Evolutionary conservation across 106 monocot genomes (phyloP).

Genomic region (Dactylorhiza incarnata): DNA sequence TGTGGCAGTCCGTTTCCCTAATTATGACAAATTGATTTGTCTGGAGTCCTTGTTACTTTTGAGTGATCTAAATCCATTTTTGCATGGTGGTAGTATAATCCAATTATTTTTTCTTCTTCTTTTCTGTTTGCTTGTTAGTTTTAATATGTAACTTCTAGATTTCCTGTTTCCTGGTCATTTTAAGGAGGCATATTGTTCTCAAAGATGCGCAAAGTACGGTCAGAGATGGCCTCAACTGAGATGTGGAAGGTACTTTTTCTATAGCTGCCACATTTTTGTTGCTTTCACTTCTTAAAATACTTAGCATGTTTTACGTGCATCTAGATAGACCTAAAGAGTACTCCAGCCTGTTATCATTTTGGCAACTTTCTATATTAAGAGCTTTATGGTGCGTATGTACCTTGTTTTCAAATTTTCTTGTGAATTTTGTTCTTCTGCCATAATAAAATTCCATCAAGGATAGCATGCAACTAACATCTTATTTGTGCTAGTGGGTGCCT

Average conservation of each 20-base stretch:
- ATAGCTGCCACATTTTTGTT: neutral
- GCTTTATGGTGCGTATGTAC: neutral
- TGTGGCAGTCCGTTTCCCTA: no score
- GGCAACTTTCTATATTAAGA: neutral
- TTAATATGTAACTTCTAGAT: neutral
- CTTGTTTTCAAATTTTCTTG: neutral
- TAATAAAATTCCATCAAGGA: no score
- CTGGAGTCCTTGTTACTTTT: no score
- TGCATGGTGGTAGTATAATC: neutral
- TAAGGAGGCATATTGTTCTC: conserved; percentile 61
- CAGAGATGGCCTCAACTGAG: conserved; percentile 83
- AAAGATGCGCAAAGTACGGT: conserved; percentile 88
- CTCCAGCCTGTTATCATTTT: neutral
- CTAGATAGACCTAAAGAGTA: neutral
- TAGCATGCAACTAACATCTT: no score
- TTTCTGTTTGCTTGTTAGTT: neutral
- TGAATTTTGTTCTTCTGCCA: no score
- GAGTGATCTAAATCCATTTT: neutral
- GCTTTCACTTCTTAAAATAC: neutral
- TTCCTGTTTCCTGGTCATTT: conserved; percentile 11
- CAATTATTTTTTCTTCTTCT: neutral
- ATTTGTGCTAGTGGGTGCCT: no score
- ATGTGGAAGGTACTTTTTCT: conserved; percentile 75
- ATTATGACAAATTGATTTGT: no score
- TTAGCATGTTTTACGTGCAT: neutral